Base-by-base conservation (phyloP, 2,329 filamentous ascomycete species). In the Arthrobotrys pseudoclavata region DNA sequence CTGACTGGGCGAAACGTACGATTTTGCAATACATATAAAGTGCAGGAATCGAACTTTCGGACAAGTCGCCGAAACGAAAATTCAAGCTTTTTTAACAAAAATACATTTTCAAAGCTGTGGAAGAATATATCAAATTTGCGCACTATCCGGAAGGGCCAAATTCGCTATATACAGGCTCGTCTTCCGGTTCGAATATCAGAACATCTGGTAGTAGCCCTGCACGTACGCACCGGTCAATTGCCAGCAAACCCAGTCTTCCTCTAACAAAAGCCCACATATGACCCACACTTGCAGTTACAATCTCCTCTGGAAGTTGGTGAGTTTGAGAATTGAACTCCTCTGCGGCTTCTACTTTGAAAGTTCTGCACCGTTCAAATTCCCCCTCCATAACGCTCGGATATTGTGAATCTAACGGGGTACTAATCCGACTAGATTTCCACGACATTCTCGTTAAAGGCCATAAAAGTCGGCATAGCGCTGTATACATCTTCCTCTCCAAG, bases 361-460 rank as follows among this genome's bases (percentile, higher is more conserved):
- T 22, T 7, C 29, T 37, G 13, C 53, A 57, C 9, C 6, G 15
- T 37, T 37, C n/a, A 10, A 57, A 37, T 40, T 57, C 53, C 3
- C 10, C n/a, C 2, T 37, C 18, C 31, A 57, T 57, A 15, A 57
- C n/a, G 5, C 31, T n/a, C 6, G 53, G 53, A 13, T 29, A 57
- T 22, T n/a, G 0, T 15, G n/a, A 22, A 15, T 40, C 31, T 3
- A 18, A 31, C 4, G 2, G 15, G 9, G 53, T 57, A 5, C 29
- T 24, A 24, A 57, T 57, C 9, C 9, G 26, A 57, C 31, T n/a
- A 24, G n/a, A 57, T 13, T 57, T 57, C 31, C 53, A 40, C 22
- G 22, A n/a, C 53, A 57, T 57, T 9, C 18, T 57, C 7, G 29
- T 37, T 18, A 57, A 24, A 1, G 53, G 53, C 53, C 53, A 57